Base-by-base conservation (phyloP, 345 rosid genomes). In the Camelina hispida region DNA sequence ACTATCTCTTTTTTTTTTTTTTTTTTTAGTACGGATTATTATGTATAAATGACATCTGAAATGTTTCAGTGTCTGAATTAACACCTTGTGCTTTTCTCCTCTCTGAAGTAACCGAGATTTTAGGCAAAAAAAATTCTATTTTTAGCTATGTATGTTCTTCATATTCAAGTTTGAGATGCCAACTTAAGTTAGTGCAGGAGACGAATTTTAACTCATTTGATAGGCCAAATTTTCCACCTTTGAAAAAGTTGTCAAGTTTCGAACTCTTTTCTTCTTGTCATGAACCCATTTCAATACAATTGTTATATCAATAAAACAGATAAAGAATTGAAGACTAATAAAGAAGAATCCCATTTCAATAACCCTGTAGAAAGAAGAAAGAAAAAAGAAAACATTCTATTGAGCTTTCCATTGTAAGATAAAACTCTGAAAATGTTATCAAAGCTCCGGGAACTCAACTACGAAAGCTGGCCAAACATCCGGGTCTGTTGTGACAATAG, bases 61-160 rank as follows among this genome's bases (percentile, higher is more conserved):
- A 66, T 66, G 12, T 66, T 66, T 50, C 70, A 34, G 32, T 32
- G 58, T 66, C 69, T 18, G 44, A 66, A 32, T 66, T 66, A 32
- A 64, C 53, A 28, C n/a, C 55, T 46, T 64, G 11, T 47, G 69
- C 40, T 30, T 47, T 34, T 65, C 14, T 25, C 53, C 37, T 42
- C 6, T 43, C 37, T 43, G 0, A 62, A 44, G 53, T 37, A 12
- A 43, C 16, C 5, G 17, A 65, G 56, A 47, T 11, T 65, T 12
- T 47, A 65, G 56, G 55, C n/a, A 7, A 28, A n/a, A 18, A 7
- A 25, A 11, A 0, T 16, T 25, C 54, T 46, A 63, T n/a, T 10
- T 10, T 0, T 44, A 20, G 37, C 68, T 5, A 47, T 64, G 25
- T 46, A n/a, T 64, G 55, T 25, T 64, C 7, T 34, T 34, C 68